Base-by-base conservation (phyloP, 306 rosid species). In the Castanea crenata region DNA sequence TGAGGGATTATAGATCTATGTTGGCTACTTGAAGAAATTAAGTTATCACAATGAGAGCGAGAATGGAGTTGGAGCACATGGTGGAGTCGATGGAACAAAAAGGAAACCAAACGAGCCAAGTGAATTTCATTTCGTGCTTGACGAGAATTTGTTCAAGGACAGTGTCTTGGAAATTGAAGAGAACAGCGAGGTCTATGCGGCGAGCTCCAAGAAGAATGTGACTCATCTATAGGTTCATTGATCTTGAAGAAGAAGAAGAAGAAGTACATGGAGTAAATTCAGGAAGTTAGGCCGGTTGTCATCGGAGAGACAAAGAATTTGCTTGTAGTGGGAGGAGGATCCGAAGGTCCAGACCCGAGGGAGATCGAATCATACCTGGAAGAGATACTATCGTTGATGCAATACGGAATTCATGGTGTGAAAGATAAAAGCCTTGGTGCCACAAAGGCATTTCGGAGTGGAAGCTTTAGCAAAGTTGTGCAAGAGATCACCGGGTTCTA, bases 131-230 rank as follows among this genome's bases (percentile, higher is more conserved):
- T 56, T 92, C 85, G 5, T 88, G 94, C 80, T 82, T 95, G 82
- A 93, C 97, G 19, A 38, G 46, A 93, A 91, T 89, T 84, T 93
- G 91, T 95, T 95, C 16, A 88, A 92, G 85, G 99, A 93, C 73
- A 83, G 88, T 65, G 96, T 93, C 44, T 72, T 93, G 86, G 99
- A 97, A 0, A 71, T 95, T 77, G 97, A 95, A 70, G 97, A 95
- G 81, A 95, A 95, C 69, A 81, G 86, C 75, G 94, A 83, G 88
- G 93, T 75, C 87, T 95, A 8, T 95, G 99, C 68, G 94, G 98
- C 56, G 98, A 95, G 86, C 98, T 93, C 69, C 99, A 93, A 67
- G 99, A 90, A 88, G 98, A 93, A 78, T 93, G 98, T 80, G 98
- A 95, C 70, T 84, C 27, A 25, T 25, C 93, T 1, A 82, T 92